Evolutionary conservation across 1,139 yeast species (phyloP).

Genomic region (Lodderomyces margitis): DNA sequence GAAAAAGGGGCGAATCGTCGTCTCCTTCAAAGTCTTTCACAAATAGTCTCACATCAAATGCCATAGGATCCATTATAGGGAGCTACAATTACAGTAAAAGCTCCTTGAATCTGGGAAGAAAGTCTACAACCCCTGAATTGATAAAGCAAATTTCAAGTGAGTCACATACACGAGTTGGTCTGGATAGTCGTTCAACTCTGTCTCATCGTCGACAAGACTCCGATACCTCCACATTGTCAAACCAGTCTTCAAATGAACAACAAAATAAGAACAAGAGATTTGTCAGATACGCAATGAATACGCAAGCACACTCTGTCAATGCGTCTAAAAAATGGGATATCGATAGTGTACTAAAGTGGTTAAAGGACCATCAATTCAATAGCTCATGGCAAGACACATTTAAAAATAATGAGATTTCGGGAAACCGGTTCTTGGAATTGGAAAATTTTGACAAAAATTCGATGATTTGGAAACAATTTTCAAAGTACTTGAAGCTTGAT

Average conservation of each 20-base stretch:
- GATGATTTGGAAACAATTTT: conserved; percentile 49
- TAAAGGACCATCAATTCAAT: conserved; percentile 65
- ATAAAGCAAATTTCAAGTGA: conserved; percentile 2
- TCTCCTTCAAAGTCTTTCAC: conserved; percentile 14
- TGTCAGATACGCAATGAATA: conserved; percentile 46
- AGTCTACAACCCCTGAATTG: conserved; percentile 1
- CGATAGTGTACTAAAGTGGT: conserved; percentile 65
- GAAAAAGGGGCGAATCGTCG: conserved; percentile 1
- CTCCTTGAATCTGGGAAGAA: conserved; percentile 15
- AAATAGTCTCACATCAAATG: conserved; percentile 15
- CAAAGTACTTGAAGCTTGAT: conserved; percentile 33
- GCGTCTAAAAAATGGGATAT: conserved; percentile 56
- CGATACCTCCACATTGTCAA: conserved; percentile 35
- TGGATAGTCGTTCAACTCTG: conserved; percentile 2
- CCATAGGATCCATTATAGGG: conserved; percentile 31
- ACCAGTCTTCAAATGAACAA: conserved; percentile 26
- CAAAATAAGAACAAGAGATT: conserved; percentile 40
- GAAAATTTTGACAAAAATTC: conserved; percentile 62
- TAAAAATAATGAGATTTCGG: conserved; percentile 55
- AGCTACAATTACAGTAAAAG: conserved; percentile 30
- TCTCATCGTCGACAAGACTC: conserved; percentile 38
- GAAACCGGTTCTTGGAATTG: conserved; percentile 63
- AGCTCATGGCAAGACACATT: conserved; percentile 71
- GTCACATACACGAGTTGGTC: not conserved
- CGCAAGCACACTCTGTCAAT: conserved; percentile 26